Conservation (phyloP, 108 stramenopile genomes). For the Licmophora abbreviata region DNA sequence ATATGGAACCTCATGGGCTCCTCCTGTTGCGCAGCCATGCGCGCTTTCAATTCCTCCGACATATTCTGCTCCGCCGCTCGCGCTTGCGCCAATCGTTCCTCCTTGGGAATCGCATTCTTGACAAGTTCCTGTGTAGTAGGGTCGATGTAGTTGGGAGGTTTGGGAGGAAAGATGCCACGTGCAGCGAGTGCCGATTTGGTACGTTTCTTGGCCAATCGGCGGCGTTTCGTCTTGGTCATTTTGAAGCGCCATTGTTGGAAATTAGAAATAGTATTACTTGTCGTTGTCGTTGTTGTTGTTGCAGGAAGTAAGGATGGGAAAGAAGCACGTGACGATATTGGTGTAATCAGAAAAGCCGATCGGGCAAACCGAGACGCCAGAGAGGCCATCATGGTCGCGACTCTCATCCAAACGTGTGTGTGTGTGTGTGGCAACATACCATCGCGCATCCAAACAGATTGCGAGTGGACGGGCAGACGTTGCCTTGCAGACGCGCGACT, state of each 20-base stretch:
- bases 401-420: neutral
- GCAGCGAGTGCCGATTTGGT: constrained; percentile 24
- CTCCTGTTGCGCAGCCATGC: constrained; percentile 20
- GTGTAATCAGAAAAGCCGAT: too few species aligned
- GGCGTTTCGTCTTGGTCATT: constrained; percentile 27
- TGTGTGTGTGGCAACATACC: too few species aligned
- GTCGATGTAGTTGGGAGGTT: constrained; percentile 58
- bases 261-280: neutral
- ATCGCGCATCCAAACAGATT: too few species aligned
- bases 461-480: too few species aligned
- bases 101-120: constrained; percentile 54
- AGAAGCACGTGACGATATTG: too few species aligned
- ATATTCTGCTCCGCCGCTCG: constrained; percentile 36
- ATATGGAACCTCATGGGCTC: constrained; percentile 10
- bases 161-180: constrained; percentile 31
- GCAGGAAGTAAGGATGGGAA: too few species aligned
- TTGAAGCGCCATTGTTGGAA: constrained; percentile 27
- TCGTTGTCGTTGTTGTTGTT: too few species aligned
- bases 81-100: constrained; percentile 49
- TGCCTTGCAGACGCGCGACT: too few species aligned
- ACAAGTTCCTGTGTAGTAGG: constrained; percentile 55
- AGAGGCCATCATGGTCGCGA: neutral
- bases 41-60: constrained; percentile 45
- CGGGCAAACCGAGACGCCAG: neutral
- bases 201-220: constrained; percentile 22